Base-by-base conservation (phyloP, 108 stramenopile species). In the Bacterosira constricta region DNA sequence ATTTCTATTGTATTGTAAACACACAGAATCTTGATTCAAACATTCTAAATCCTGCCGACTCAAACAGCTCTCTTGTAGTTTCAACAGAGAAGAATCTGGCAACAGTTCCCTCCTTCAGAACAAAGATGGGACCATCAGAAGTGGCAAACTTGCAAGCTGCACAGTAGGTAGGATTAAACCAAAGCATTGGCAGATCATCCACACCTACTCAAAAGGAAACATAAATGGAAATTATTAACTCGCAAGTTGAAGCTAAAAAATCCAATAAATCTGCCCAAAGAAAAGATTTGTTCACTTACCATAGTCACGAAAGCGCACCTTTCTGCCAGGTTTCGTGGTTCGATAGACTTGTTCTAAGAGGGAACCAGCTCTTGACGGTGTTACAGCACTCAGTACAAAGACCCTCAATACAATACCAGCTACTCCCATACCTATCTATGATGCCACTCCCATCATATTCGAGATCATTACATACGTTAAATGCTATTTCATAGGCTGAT, bases 111-210 rank as follows among this genome's bases (percentile, higher is more conserved):
- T 81, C 80, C 4, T 75, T 75, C 9, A 75, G 41, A 5, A 38
- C 71, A 61, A 60, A 75, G 37, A 75, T 29, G n/a, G 60, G 69
- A 42, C 36, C 57, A n/a, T n/a, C n/a, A n/a, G n/a, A n/a, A n/a
- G n/a, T n/a, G n/a, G 63, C 60, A 17, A 13, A 69, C 20, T 45
- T 27, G 42, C 60, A 36, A 38, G 37, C 25, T 29, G 52, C 39
- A n/a, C n/a, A n/a, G n/a, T n/a, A n/a, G 55, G 64, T 54, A 8
- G 35, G 58, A 1, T 69, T 61, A 37, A 81, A 81, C 20, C 80
- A 46, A 34, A 81, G 47, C 80, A 81, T 81, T 34, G 80, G 74
- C 68, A 81, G 46, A 47, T 81, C 80, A 38, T 51, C 76, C 4
- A 56, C 53, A 31, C n/a, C n/a, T n/a, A n/a, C n/a, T n/a, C n/a